phyloP scores from a whole-genome alignment of 176 grass and related monocot genomes.

The Phoenix roebelenii region DNA sequence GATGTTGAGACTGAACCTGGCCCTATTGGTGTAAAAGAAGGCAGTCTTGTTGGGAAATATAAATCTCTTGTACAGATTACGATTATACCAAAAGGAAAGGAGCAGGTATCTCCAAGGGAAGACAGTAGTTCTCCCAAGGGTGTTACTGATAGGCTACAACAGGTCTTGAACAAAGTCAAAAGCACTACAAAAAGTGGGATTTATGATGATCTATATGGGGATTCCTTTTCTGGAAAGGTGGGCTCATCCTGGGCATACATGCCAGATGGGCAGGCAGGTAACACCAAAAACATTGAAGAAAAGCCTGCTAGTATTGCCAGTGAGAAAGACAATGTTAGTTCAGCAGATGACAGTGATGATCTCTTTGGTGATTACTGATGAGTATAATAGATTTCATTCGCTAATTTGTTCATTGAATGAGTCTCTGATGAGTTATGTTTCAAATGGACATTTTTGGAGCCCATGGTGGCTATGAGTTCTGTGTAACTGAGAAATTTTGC shows the following conservation, averaged over 20 bases:
- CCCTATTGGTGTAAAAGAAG: conserved; percentile 88
- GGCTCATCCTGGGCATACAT: conserved; percentile 78
- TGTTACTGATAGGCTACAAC: conserved; percentile 60
- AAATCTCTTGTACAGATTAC: conserved; percentile 94
- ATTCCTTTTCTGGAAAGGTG: conserved; percentile 36
- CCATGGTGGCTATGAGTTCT: no score
- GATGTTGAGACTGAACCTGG: conserved; percentile 89
- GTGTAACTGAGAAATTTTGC: no score
- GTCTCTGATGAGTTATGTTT: no score
- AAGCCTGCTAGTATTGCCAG: conserved; percentile 12
- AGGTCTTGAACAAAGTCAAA: conserved; percentile 83
- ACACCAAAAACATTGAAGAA: conserved; percentile 15
- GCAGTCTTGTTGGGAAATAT: conserved; percentile 92
- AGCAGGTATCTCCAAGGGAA: conserved; percentile 34
- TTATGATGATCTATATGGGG: conserved; percentile 81
- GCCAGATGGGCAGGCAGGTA: conserved; percentile 28
- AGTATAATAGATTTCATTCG: no score
- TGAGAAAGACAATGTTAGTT: conserved; percentile 22
- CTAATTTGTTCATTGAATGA: no score
- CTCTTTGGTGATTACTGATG: conserved; percentile 67
- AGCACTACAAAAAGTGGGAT: conserved; percentile 48
- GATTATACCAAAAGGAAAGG: conserved; percentile 89
- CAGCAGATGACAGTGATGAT: conserved; percentile 69
- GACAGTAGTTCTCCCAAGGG: conserved; percentile 39
- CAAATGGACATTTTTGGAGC: no score